Evolutionary conservation across 2,329 filamentous ascomycete species (phyloP).

Genomic region (Berkeleyomyces basicola): DNA sequence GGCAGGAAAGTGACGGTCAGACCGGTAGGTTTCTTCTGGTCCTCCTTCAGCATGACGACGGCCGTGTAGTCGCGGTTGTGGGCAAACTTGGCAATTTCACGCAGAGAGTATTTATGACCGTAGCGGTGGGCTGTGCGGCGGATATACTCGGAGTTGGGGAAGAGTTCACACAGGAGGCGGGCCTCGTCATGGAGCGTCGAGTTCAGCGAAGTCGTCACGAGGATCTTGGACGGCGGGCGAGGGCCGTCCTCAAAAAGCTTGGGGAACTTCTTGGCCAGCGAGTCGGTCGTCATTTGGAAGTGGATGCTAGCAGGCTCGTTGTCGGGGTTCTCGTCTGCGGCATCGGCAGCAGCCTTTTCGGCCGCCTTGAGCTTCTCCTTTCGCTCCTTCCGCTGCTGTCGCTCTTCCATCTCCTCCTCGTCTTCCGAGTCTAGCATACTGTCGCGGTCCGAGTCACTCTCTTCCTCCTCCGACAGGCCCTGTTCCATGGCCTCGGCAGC

Average conservation of each 20-base stretch:
- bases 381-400: slow-evolving; percentile 28
- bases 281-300: slow-evolving; percentile 18
- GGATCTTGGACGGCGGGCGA: slow-evolving; percentile 57
- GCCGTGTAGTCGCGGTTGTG: slow-evolving; percentile 68
- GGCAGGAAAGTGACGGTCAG: slow-evolving; percentile 76
- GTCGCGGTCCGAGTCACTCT: slow-evolving; percentile 45
- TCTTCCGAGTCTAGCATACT: slow-evolving; percentile 61
- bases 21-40: slow-evolving; percentile 68
- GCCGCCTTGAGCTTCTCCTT: slow-evolving; percentile 9
- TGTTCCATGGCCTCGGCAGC: slow-evolving; percentile 32
- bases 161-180: slow-evolving; percentile 58
- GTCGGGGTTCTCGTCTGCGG: slow-evolving; percentile 42
- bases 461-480: slow-evolving; percentile 29
- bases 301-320: slow-evolving; percentile 19
- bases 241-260: slow-evolving; percentile 43
- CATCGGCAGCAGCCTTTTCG: slow-evolving; percentile 29
- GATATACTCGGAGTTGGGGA: slow-evolving; percentile 79
- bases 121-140: slow-evolving; percentile 70
- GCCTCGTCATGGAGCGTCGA: slow-evolving; percentile 76
- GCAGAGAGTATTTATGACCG: slow-evolving; percentile 77
- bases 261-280: slow-evolving; percentile 44
- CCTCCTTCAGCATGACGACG: slow-evolving; percentile 73
- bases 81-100: slow-evolving; percentile 80
- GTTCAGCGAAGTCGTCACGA: slow-evolving; percentile 83
- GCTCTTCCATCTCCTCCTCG: slow-evolving; percentile 29